These are phyloP conservation scores for Pleurotus sapidus DNA, from an alignment of 768 basidiomycete genomes.

Conservation along the genomic window DNA sequence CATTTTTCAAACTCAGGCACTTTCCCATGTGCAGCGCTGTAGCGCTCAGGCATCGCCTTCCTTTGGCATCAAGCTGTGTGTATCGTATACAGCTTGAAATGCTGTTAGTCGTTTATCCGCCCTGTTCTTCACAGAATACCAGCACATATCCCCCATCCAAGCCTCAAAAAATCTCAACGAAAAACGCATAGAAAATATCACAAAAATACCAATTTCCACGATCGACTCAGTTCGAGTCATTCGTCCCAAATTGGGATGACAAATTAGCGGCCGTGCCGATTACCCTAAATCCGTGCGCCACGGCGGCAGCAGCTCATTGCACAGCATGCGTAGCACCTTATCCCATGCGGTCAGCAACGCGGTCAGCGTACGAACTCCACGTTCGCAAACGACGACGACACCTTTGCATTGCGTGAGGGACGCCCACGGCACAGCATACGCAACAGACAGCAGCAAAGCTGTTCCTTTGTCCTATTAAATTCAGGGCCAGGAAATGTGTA, in stretches of 20 bases:
- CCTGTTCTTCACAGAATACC: too few relatives aligned
- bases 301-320: not conserved
- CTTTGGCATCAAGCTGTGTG: not conserved
- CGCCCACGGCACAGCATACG: too few relatives aligned
- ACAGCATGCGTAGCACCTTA: conserved; percentile 2
- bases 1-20: conserved; percentile 7
- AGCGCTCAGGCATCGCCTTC: not conserved
- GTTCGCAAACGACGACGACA: too few relatives aligned
- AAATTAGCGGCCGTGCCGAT: not conserved
- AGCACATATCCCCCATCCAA: not conserved
- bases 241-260: not conserved
- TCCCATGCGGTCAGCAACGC: not conserved
- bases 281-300: not conserved
- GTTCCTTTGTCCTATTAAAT: too few relatives aligned
- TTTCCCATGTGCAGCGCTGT: not conserved
- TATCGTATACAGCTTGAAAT: not conserved
- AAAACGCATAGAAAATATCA: not conserved
- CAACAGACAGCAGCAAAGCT: too few relatives aligned
- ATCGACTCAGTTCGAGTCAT: conserved; percentile 5
- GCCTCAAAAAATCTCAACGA: not conserved
- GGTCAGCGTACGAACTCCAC: too few relatives aligned
- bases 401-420: too few relatives aligned
- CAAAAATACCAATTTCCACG: not conserved
- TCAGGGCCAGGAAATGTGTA: too few relatives aligned
- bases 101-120: too few relatives aligned